phyloP scores from a whole-genome alignment of 2,329 filamentous ascomycete genomes.

The Apiospora saccharicola region DNA sequence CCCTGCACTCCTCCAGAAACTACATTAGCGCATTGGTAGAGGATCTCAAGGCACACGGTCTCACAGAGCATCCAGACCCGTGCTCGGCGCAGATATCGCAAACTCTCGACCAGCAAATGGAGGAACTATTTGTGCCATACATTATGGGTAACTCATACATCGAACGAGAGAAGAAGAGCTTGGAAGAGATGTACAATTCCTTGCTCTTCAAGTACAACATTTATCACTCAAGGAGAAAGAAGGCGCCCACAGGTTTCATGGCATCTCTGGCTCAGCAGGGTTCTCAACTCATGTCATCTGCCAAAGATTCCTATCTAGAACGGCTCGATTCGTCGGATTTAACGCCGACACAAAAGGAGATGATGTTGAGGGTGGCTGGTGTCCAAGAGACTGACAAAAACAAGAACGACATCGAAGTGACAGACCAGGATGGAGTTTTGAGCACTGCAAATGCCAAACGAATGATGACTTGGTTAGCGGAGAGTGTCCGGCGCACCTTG shows the following conservation, averaged over 20 bases:
- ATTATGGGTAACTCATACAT: constrained; percentile 75
- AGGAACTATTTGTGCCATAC: constrained; percentile 79
- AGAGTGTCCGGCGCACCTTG: constrained; percentile 88
- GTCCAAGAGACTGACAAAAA: constrained; percentile 77
- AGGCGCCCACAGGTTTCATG: constrained; percentile 90
- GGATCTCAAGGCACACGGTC: constrained; percentile 89
- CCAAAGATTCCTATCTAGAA: constrained; percentile 90
- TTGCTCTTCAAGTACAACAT: constrained; percentile 95
- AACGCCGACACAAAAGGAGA: constrained; percentile 85
- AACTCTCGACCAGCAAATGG: constrained; percentile 77
- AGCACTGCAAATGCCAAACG: constrained; percentile 90
- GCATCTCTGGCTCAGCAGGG: constrained; percentile 89
- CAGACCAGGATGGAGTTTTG: constrained; percentile 86
- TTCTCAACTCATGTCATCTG: constrained; percentile 85
- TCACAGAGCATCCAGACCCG: constrained; percentile 94
- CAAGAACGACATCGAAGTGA: constrained; percentile 88
- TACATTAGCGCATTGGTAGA: constrained; percentile 91
- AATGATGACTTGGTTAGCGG: constrained; percentile 97
- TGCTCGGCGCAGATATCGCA: constrained; percentile 84
- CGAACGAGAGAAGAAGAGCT: constrained; percentile 70
- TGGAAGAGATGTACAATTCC: constrained; percentile 88
- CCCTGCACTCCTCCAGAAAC: constrained; percentile 86
- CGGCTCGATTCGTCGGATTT: constrained; percentile 88
- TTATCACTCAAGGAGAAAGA: constrained; percentile 90
- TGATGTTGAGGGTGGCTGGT: constrained; percentile 89